A percentile compares a stretch with the other conserved stretches of the same genome.
Conservation (phyloP, 129 eudicot species). For the Escallonia rubra region DNA sequence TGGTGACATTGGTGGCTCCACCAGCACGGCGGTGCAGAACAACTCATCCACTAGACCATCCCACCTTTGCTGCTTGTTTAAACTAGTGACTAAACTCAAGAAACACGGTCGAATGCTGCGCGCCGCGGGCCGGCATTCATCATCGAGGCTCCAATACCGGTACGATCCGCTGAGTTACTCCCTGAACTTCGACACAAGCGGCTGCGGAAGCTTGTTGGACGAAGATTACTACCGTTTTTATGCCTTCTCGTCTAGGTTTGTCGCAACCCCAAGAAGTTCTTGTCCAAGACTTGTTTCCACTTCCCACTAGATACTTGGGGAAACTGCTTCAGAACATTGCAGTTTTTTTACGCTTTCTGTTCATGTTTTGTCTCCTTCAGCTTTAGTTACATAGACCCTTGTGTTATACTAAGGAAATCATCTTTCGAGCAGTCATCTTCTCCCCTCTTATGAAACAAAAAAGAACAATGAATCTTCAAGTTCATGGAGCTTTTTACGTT, state of each 20-base stretch:
- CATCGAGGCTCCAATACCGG: neutral
- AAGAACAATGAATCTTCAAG: too few species aligned
- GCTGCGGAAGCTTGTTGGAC: slow-evolving; percentile 12
- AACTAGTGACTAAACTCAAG: neutral
- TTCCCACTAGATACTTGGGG: neutral
- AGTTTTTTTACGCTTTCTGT: too few species aligned
- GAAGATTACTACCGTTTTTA: slow-evolving; percentile 10
- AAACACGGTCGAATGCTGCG: neutral
- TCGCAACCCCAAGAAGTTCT: neutral
- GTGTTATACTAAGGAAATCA: too few species aligned
- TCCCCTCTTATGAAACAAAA: too few species aligned
- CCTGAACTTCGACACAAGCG: slow-evolving; percentile 13
- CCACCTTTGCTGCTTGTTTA: slow-evolving; percentile 4
- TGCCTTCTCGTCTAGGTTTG: slow-evolving; percentile 20
- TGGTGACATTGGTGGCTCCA: neutral
- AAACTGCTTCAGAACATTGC: too few species aligned
- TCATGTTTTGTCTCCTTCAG: too few species aligned
- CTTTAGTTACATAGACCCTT: too few species aligned
- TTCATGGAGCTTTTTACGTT: too few species aligned
- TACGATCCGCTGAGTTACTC: slow-evolving; percentile 15
- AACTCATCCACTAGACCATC: neutral
- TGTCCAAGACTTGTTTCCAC: slow-evolving; percentile 8
- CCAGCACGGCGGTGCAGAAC: neutral
- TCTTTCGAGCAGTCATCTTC: too few species aligned
- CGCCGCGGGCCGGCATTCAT: neutral